Base-by-base conservation (phyloP, 495 filamentous ascomycete genomes). In the Cairneyella variabilis region DNA sequence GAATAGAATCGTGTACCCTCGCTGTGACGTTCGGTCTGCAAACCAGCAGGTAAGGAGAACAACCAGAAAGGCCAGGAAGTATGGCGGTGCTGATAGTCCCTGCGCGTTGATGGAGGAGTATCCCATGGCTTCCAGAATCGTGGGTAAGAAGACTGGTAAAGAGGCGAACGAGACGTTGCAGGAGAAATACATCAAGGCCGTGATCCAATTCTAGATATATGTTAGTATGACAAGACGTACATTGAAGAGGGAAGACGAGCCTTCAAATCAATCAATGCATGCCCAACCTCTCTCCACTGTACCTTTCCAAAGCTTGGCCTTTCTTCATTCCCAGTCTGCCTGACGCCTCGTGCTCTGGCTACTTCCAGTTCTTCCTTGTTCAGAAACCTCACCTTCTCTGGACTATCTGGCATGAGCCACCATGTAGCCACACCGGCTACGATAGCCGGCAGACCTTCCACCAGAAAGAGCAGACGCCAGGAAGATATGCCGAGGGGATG, bases 381-480 rank as follows among this genome's bases (percentile, higher is more conserved):
- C 32, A 93, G 64, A 64, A 91, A 92, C 21, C 66, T 69, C 1
- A 88, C 87, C 27, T 79, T 75, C 14, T 78, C 76, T 0, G 90
- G 83, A 2, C 76, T 75, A 60, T 92, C 88, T 0, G 89, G 89
- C 43, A 93, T 68, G 48, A 75, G 79, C 57, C 79, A 84, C 63
- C 72, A 93, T 2, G 83, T 80, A 28, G 86, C 55, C 14, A 82
- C 48, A 0, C 85, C 83, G 20, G 88, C 73, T 2, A 83, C 41
- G 36, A 89, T 70, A 2, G 82, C 84, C 4, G 90, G 90, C 2
- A 89, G 59, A 1, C 90, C 90, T 66, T 96, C 90, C 4, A 91
- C 83, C 4, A 95, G 71, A 67, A 96, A 93, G 20, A 96, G 67
- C 3, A 95, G 68, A 23, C 87, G 76, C 90, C 90, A 96, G 40